A percentile compares a stretch with the other conserved stretches of the same genome.
These are phyloP conservation scores for Phialophora macrospora DNA, from an alignment of 2,329 filamentous ascomycete species.

Conservation along the genomic window DNA sequence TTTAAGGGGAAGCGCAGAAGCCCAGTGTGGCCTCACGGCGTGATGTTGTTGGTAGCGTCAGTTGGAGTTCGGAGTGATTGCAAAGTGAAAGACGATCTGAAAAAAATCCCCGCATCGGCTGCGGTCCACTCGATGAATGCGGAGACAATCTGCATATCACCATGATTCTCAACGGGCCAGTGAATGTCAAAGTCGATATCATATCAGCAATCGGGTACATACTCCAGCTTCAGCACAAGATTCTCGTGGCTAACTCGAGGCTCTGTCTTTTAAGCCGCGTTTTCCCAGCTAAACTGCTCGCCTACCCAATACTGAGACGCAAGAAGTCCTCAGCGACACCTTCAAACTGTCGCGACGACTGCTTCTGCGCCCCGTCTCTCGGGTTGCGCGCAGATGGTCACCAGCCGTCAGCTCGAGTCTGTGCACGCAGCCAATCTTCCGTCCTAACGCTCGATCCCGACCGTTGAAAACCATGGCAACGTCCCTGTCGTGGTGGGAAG, in stretches of 20 bases:
- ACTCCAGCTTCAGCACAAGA: background rate
- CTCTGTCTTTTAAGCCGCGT: background rate
- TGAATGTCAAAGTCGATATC: background rate
- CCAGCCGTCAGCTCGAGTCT: background rate
- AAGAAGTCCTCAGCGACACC: background rate
- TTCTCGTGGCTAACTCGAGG: background rate
- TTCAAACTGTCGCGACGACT: constrained; percentile 48
- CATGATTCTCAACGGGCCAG: background rate
- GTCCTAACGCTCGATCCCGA: background rate
- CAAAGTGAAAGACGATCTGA: background rate
- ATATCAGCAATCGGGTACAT: background rate
- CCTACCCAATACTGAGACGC: background rate
- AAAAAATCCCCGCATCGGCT: background rate
- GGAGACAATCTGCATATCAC: background rate
- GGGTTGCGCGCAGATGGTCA: constrained; percentile 36
- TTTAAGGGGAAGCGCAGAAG: background rate
- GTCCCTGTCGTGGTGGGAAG: constrained; percentile 35
- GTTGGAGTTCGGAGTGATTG: background rate
- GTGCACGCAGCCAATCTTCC: background rate
- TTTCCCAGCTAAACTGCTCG: background rate
- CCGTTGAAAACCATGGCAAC: constrained; percentile 34
- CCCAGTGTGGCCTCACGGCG: background rate
- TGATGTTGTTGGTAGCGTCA: background rate
- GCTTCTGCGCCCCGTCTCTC: constrained; percentile 43
- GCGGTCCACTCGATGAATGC: background rate